phyloP scores from a whole-genome alignment of 2,329 filamentous ascomycete species.

The Knoxdaviesia capensis region DNA sequence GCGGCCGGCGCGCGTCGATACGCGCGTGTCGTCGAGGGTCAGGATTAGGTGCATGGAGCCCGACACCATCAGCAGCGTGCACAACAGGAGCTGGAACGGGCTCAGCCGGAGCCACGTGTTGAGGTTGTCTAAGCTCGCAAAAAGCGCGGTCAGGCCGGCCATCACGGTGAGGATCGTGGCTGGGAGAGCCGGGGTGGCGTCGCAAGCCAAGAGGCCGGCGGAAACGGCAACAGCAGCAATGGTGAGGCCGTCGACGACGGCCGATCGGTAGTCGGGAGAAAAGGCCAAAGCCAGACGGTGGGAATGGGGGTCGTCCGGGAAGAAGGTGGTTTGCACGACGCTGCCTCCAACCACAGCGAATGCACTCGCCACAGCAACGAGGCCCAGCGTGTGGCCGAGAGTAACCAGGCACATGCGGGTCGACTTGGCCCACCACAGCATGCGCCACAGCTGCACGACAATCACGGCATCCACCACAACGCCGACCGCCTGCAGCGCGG shows the following conservation, averaged over 20 bases:
- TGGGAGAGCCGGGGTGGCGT: constrained; percentile 13
- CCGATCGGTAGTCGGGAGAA: too few relatives aligned
- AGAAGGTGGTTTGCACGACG: too few relatives aligned
- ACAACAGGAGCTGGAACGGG: constrained; percentile 1
- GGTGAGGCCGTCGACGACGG: constrained; percentile 23
- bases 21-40: background rate
- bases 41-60: too few relatives aligned
- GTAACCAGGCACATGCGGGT: constrained; percentile 24
- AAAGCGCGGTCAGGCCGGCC: constrained; percentile 2
- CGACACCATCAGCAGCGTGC: too few relatives aligned
- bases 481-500: constrained; percentile 20
- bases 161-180: constrained; percentile 1
- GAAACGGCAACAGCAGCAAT: constrained; percentile 24
- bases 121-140: constrained; percentile 3
- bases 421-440: constrained; percentile 28
- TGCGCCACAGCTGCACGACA: constrained; percentile 26
- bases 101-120: constrained; percentile 8
- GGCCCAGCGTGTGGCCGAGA: constrained; percentile 20
- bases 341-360: constrained; percentile 1
- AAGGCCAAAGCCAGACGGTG: too few relatives aligned
- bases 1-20: background rate
- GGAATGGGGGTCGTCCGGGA: too few relatives aligned
- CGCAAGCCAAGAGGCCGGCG: constrained; percentile 23
- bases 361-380: constrained; percentile 4
- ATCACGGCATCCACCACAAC: constrained; percentile 25